These are phyloP conservation scores for Pseudogymnoascus sp. DNA, from an alignment of 2,329 filamentous ascomycete species.

Conservation along the genomic window DNA sequence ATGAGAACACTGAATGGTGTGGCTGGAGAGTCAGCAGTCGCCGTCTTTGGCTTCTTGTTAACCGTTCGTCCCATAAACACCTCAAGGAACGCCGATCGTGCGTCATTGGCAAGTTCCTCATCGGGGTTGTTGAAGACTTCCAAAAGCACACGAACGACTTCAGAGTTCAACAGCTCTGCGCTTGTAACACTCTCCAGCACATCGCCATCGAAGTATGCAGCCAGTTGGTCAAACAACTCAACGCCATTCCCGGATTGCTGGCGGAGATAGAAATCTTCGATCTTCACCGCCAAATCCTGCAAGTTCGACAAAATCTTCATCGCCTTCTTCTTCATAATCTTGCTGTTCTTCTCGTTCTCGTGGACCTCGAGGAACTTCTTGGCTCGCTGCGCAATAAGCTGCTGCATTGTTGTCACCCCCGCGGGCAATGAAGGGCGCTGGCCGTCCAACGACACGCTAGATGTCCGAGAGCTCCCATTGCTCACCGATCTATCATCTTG, in stretches of 20 bases:
- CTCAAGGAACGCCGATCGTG: slow-evolving; percentile 77
- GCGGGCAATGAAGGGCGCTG: slow-evolving; percentile 42
- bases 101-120: slow-evolving; percentile 52
- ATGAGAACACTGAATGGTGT: slow-evolving; percentile 88
- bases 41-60: slow-evolving; percentile 53
- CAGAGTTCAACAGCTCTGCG: slow-evolving; percentile 84
- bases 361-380: slow-evolving; percentile 78
- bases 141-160: slow-evolving; percentile 76
- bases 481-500: slow-evolving; percentile 38
- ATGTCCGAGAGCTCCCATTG: slow-evolving; percentile 47
- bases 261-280: slow-evolving; percentile 62
- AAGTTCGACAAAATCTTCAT: slow-evolving; percentile 66
- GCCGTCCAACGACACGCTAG: slow-evolving; percentile 56
- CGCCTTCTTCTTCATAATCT: slow-evolving; percentile 71
- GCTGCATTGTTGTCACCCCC: slow-evolving; percentile 52
- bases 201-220: slow-evolving; percentile 80
- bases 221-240: slow-evolving; percentile 65
- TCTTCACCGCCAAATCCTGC: slow-evolving; percentile 61
- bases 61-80: slow-evolving; percentile 80
- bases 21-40: slow-evolving; percentile 59
- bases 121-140: slow-evolving; percentile 71
- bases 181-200: slow-evolving; percentile 90
- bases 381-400: slow-evolving; percentile 68
- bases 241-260: slow-evolving; percentile 49
- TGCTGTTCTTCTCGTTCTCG: slow-evolving; percentile 65